These are phyloP conservation scores for Geotrichum siamense DNA, from an alignment of 1,139 yeast species.

Conservation along the genomic window DNA sequence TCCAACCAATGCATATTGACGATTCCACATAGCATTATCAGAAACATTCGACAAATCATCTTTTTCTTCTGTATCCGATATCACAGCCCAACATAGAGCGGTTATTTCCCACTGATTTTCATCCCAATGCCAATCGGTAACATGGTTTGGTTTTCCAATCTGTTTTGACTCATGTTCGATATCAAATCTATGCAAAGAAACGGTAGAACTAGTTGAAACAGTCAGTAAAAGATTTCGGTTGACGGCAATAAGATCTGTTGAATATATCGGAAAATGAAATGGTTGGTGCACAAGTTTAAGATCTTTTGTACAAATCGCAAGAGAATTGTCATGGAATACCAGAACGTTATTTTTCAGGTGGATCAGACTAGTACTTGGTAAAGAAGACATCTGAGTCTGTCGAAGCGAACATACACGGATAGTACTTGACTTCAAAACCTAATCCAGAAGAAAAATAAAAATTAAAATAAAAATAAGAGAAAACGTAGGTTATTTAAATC, in stretches of 20 bases:
- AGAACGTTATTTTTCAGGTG: constrained; percentile 9
- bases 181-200: constrained; percentile 13
- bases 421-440: too few species aligned
- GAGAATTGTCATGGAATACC: constrained; percentile 9
- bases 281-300: constrained; percentile 3
- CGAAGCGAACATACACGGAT: too few species aligned
- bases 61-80: background rate
- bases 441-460: too few species aligned
- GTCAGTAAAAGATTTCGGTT: constrained; percentile 13
- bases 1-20: constrained; percentile 15
- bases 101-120: constrained; percentile 11
- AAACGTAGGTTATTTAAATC: too few species aligned
- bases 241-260: constrained; percentile 10
- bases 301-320: constrained; percentile 10
- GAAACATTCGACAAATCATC: too few species aligned
- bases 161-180: background rate
- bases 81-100: constrained; percentile 16
- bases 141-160: background rate
- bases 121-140: constrained; percentile 7
- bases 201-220: constrained; percentile 7
- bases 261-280: constrained; percentile 12
- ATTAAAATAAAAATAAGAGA: too few species aligned
- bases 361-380: too few species aligned
- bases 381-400: too few species aligned
- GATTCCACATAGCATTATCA: background rate